Conservation (phyloP, 2,329 filamentous ascomycete species). For the Sclerotinia sclerotiorum region DNA sequence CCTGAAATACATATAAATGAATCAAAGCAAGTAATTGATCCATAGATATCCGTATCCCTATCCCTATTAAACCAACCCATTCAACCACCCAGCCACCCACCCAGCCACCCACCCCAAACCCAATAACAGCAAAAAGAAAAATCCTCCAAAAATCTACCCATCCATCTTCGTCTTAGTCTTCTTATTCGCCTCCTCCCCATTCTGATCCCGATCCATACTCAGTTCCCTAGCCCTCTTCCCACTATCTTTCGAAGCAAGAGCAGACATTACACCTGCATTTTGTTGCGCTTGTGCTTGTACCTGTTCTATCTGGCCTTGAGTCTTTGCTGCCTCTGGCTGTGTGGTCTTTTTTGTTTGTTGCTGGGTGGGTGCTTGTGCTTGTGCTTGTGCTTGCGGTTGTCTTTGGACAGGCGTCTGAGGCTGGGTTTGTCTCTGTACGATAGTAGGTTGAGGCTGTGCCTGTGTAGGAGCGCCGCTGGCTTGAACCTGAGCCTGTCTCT, state of each 20-base stretch:
- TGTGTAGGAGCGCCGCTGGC: too few relatives aligned
- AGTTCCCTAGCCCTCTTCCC: not conserved
- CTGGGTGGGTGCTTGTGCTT: not conserved
- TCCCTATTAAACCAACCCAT: too few relatives aligned
- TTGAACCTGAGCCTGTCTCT: not conserved
- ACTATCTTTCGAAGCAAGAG: not conserved
- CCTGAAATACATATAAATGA: too few relatives aligned
- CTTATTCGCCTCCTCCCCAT: not conserved
- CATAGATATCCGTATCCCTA: not conserved
- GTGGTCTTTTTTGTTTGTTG: not conserved
- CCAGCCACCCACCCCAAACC: not conserved
- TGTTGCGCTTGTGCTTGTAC: too few relatives aligned
- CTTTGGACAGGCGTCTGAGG: not conserved
- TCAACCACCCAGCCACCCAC: not conserved
- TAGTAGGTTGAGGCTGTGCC: not conserved
- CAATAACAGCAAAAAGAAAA: too few relatives aligned
- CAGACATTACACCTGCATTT: not conserved
- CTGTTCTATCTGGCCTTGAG: not conserved
- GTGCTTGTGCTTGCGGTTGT: not conserved
- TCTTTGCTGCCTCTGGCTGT: too few relatives aligned
- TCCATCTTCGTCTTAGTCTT: not conserved
- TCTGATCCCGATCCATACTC: not conserved
- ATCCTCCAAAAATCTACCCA: not conserved
- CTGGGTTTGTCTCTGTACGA: not conserved
- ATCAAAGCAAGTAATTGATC: not conserved